phyloP scores from a whole-genome alignment of 2,329 filamentous ascomycete species.

The Thielaviopsis ethacetica region DNA sequence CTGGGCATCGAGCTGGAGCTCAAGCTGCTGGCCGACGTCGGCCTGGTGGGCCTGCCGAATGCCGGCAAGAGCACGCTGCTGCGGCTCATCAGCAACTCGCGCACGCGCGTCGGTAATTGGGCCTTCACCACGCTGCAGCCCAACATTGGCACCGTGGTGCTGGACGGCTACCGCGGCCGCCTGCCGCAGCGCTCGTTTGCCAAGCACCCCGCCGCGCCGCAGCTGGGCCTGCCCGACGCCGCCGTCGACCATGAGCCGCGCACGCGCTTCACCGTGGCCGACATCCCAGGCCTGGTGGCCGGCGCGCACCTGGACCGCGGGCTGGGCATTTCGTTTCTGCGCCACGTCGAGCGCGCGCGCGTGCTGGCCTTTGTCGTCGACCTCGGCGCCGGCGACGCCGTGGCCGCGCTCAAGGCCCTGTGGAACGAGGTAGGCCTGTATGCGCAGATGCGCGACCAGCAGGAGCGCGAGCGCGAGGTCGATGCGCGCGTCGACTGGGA shows the following conservation, averaged over 20 bases:
- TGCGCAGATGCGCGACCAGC: conserved; percentile 59
- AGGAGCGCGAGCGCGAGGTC: conserved; percentile 48
- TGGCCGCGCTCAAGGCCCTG: conserved; percentile 59
- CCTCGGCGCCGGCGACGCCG: conserved; percentile 61
- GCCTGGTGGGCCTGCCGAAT: conserved; percentile 86
- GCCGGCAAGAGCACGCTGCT: conserved; percentile 90
- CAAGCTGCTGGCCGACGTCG: conserved; percentile 88
- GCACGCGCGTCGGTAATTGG: conserved; percentile 83
- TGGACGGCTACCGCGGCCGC: conserved; percentile 72
- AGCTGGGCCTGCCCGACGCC: conserved; percentile 25
- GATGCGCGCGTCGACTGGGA: conserved; percentile 40
- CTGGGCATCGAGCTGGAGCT: conserved; percentile 77
- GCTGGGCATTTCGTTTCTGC: conserved; percentile 76
- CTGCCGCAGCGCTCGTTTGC: conserved; percentile 16
- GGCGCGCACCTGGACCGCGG: conserved; percentile 86
- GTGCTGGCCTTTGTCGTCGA: conserved; percentile 92
- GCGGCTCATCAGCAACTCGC: conserved; percentile 72
- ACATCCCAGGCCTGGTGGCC: conserved; percentile 87
- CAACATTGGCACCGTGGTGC: conserved; percentile 87
- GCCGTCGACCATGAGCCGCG: conserved; percentile 24
- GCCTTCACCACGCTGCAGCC: conserved; percentile 92
- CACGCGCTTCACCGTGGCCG: conserved; percentile 79
- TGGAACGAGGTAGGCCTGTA: conserved; percentile 89
- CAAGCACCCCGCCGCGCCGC: conserved; percentile 15
- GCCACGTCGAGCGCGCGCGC: conserved; percentile 85